phyloP scores from a whole-genome alignment of 805 yeast species.

The Suhomyces emberorum region DNA sequence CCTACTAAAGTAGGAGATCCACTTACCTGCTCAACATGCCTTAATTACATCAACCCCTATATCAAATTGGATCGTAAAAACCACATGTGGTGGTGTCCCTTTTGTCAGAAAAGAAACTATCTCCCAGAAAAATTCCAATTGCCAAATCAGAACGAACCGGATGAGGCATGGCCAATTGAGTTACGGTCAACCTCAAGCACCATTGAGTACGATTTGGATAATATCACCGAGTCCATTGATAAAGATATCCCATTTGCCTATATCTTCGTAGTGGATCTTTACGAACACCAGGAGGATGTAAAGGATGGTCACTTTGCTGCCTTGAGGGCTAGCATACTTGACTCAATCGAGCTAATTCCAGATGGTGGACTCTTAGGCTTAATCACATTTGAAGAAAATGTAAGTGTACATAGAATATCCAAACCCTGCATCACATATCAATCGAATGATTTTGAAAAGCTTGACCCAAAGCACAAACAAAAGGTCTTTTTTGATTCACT shows the following conservation, averaged over 20 bases:
- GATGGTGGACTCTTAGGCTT: constrained; percentile 19
- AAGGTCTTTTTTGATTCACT: constrained; percentile 4
- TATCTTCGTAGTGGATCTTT: constrained; percentile 28
- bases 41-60: constrained; percentile 25
- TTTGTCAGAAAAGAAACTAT: constrained; percentile 23
- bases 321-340: constrained; percentile 12
- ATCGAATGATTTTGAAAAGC: neutral
- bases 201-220: constrained; percentile 33
- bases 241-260: constrained; percentile 12
- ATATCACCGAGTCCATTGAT: constrained; percentile 15
- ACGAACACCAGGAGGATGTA: constrained; percentile 25
- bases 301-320: constrained; percentile 13
- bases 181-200: constrained; percentile 24
- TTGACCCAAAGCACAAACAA: neutral
- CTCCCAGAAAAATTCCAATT: constrained; percentile 19
- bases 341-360: constrained; percentile 15
- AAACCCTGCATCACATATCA: neutral
- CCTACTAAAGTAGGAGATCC: constrained; percentile 14
- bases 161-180: constrained; percentile 26
- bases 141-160: constrained; percentile 10
- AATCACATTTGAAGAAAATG: constrained; percentile 28
- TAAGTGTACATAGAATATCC: constrained; percentile 18
- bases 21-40: constrained; percentile 26
- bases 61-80: constrained; percentile 28
- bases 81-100: constrained; percentile 39